Percentiles rank a stretch among this genome's conserved stretches.
phyloP scores from a whole-genome alignment of 1,139 yeast species.

The Hansenula sp. region DNA sequence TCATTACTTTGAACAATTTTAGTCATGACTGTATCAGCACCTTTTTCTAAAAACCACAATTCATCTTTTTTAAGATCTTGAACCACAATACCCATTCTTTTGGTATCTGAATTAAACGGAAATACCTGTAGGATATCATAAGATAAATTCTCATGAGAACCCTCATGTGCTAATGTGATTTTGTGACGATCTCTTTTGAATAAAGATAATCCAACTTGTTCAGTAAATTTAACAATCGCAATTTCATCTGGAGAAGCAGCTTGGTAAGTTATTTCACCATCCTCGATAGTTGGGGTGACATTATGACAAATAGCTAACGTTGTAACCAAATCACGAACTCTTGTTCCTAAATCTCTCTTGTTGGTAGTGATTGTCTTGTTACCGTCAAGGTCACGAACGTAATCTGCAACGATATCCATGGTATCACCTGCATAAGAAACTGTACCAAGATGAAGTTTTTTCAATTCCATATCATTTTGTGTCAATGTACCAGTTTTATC shows the following conservation, averaged over 20 bases:
- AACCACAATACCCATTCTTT: constrained; percentile 92
- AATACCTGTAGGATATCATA: constrained; percentile 78
- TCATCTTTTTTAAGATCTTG: constrained; percentile 59
- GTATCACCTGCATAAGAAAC: constrained; percentile 92
- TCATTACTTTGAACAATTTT: constrained; percentile 79
- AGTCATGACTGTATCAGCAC: constrained; percentile 97
- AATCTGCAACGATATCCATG: constrained; percentile 80
- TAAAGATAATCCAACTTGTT: constrained; percentile 75
- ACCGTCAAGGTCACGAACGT: constrained; percentile 33
- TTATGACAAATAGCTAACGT: constrained; percentile 93
- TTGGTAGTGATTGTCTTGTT: constrained; percentile 32
- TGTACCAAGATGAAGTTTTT: constrained; percentile 85
- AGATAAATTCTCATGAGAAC: constrained; percentile 46
- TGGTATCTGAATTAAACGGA: constrained; percentile 94
- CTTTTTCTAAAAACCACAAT: constrained; percentile 82
- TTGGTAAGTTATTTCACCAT: constrained; percentile 70
- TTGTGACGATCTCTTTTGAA: constrained; percentile 77
- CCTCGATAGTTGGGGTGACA: constrained; percentile 84
- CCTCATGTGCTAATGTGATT: constrained; percentile 61
- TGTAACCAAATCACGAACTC: constrained; percentile 74
- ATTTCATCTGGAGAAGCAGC: constrained; percentile 99
- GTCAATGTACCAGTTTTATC: constrained; percentile 98
- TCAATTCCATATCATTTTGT: constrained; percentile 97
- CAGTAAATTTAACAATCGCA: constrained; percentile 93
- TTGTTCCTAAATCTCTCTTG: constrained; percentile 59